Base-by-base conservation (phyloP, 768 basidiomycete species). In the Mycena vulgaris region DNA sequence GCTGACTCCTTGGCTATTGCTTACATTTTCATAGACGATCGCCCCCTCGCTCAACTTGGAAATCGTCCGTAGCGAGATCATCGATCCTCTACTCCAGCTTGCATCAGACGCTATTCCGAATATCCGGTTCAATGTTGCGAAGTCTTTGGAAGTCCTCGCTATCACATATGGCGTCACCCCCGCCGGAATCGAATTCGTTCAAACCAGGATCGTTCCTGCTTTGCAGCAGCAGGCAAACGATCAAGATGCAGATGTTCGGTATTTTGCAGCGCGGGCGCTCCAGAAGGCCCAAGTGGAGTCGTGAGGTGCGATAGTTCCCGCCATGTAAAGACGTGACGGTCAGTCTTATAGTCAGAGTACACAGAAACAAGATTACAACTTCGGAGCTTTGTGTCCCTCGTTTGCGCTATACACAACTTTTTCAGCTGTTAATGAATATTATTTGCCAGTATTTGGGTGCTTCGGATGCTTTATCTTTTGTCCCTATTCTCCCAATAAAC, bases 101-200 rank as follows among this genome's bases (percentile, higher is more conserved):
- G 91, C 94, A 19, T 85, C 87, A 59, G 98, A 99, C 79, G 91
- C 95, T 14, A 99, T 99, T 78, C 98, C 98, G 62, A 99, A 99
- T 82, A 99, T 99, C 80, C 95, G 98, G 40, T 99, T 99, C 88
- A 99, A 99, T 79, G 97, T 99, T 31, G 94, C 97, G 28, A 99
- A 98, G 81, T 92, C 94, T 30, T 84, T 99, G 75, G 97, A 99
- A 83, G 90, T 95, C 17, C 87, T 98, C 74, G 95, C 95, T 1
- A 84, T 83, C 19, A 88, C 93, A 0, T 92, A 94, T 73, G 90
- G 88, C 23, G 80, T 81, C 57, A 83, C 84, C 8, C 77, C 87
- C 0, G 93, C 95, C 63, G 98, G 97, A 9, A 88, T 85, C 59
- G 89, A 92, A 70, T 88, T 99, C 68, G 86, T 93, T 28, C 86